A percentile compares a stretch with the other conserved stretches of the same genome.
These are phyloP conservation scores for Fusarium ramigenum DNA, from an alignment of 2,329 filamentous ascomycete species.

Conservation along the genomic window DNA sequence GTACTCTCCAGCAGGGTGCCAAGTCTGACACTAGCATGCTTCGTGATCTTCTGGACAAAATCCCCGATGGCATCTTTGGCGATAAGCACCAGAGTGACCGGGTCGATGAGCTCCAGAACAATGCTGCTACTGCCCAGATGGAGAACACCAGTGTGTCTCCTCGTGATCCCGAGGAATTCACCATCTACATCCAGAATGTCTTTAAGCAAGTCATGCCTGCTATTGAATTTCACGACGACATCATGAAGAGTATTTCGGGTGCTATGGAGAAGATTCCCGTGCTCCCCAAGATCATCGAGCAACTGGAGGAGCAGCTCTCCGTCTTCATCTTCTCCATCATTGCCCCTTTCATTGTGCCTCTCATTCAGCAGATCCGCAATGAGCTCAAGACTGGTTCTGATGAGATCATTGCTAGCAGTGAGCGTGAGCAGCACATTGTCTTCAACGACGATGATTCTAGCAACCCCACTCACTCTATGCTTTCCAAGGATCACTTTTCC, in stretches of 20 bases:
- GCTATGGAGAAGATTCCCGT: constrained; percentile 88
- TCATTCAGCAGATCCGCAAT: constrained; percentile 86
- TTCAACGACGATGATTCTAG: constrained; percentile 80
- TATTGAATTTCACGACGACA: constrained; percentile 88
- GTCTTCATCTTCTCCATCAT: constrained; percentile 92
- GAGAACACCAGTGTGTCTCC: constrained; percentile 78
- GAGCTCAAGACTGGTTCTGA: constrained; percentile 87
- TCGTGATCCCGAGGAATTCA: constrained; percentile 84
- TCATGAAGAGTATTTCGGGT: constrained; percentile 81
- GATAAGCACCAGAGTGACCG: constrained; percentile 77
- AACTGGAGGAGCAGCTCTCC: constrained; percentile 87
- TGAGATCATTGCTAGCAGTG: constrained; percentile 86
- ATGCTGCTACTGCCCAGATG: constrained; percentile 79
- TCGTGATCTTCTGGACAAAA: constrained; percentile 80
- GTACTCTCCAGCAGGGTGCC: constrained; percentile 74
- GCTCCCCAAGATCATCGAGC: constrained; percentile 84
- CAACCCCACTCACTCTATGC: constrained; percentile 93
- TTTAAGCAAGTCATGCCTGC: constrained; percentile 86
- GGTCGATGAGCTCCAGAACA: constrained; percentile 81
- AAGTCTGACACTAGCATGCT: constrained; percentile 77
- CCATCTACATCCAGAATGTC: constrained; percentile 76
- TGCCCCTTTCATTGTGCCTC: constrained; percentile 85
- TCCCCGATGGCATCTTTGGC: constrained; percentile 83
- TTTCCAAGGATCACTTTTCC: constrained; percentile 95
- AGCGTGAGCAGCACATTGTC: constrained; percentile 85